phyloP scores from a whole-genome alignment of 208 protist species.

The Porcisia hertigi region DNA sequence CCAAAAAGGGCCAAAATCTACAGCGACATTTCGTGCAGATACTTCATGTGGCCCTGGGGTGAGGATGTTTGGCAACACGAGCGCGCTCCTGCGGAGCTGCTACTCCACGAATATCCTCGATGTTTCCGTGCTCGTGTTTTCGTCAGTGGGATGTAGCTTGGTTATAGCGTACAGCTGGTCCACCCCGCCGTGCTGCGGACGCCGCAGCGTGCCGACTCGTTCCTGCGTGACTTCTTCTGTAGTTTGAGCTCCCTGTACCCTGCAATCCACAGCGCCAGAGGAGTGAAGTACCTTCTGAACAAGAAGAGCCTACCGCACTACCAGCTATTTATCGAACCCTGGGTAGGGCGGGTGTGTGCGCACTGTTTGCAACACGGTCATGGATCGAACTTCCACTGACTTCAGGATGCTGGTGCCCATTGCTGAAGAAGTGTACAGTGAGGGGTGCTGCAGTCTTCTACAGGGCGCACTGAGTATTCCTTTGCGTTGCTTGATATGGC shows the following conservation, averaged over 20 bases:
- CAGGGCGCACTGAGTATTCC: constrained; percentile 16
- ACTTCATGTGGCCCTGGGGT: constrained; percentile 38
- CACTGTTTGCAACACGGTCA: constrained; percentile 13
- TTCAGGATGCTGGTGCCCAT: constrained; percentile 17
- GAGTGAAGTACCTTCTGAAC: constrained; percentile 26
- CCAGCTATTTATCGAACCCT: constrained; percentile 14
- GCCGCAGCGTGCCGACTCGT: constrained; percentile 46
- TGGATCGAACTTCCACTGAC: constrained; percentile 18
- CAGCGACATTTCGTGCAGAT: constrained; percentile 39
- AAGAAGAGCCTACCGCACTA: constrained; percentile 15
- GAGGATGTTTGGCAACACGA: constrained; percentile 37
- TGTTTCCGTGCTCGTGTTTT: constrained; percentile 34
- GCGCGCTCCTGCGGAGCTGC: constrained; percentile 38
- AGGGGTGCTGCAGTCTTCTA: constrained; percentile 22
- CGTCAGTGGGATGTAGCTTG: constrained; percentile 36
- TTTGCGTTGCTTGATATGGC: constrained; percentile 25
- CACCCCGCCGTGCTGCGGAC: constrained; percentile 50
- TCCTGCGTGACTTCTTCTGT: constrained; percentile 42
- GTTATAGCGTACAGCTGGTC: constrained; percentile 49
- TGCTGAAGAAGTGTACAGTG: constrained; percentile 22
- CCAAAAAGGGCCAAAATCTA: constrained; percentile 47
- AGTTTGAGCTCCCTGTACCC: constrained; percentile 25
- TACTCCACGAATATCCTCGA: constrained; percentile 37
- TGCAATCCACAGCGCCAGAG: constrained; percentile 26
- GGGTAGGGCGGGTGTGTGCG: constrained; percentile 5